Evolutionary conservation across 495 filamentous ascomycete species (phyloP).

Genomic region (Penicillium coffeae): DNA sequence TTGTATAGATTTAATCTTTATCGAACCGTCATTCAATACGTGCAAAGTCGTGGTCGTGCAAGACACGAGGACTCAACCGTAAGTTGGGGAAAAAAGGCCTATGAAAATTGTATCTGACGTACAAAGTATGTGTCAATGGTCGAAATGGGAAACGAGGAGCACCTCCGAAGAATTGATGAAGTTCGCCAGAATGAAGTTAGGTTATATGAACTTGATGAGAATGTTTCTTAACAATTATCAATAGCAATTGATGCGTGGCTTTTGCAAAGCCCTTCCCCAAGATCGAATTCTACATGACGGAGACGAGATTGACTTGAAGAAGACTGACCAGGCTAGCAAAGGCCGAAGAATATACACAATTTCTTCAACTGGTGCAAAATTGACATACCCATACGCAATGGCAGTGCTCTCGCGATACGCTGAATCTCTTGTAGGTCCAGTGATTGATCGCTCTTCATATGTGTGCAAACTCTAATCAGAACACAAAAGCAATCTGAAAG

Average conservation of each 20-base stretch:
- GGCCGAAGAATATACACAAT: slow-evolving; percentile 57
- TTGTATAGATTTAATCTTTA: slow-evolving; percentile 79
- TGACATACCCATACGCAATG: slow-evolving; percentile 74
- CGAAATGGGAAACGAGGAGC: slow-evolving; percentile 60
- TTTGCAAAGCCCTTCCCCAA: slow-evolving; percentile 71
- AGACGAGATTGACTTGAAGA: slow-evolving; percentile 54
- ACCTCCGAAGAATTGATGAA: slow-evolving; percentile 53
- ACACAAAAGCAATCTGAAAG: slow-evolving; percentile 53
- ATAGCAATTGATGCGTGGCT: slow-evolving; percentile 57
- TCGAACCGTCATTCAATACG: slow-evolving; percentile 86
- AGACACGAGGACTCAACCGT: slow-evolving; percentile 64
- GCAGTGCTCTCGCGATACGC: slow-evolving; percentile 62
- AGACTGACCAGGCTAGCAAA: slow-evolving; percentile 52
- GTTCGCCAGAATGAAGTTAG: slow-evolving; percentile 50
- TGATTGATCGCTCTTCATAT: neutral
- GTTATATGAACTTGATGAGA: slow-evolving; percentile 10
- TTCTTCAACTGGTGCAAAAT: slow-evolving; percentile 65
- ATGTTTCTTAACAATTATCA: neutral
- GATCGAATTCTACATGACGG: slow-evolving; percentile 64
- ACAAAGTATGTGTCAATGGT: slow-evolving; percentile 79
- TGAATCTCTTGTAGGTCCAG: slow-evolving; percentile 47
- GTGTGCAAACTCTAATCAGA: neutral
- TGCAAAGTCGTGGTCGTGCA: slow-evolving; percentile 91
- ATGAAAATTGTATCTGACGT: neutral
- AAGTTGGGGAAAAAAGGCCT: neutral